Evolutionary conservation across 2,329 filamentous ascomycete genomes (phyloP), one percentile per base, ranked within the genome.

Genomic region (Atkinsonella hypoxylon): DNA sequence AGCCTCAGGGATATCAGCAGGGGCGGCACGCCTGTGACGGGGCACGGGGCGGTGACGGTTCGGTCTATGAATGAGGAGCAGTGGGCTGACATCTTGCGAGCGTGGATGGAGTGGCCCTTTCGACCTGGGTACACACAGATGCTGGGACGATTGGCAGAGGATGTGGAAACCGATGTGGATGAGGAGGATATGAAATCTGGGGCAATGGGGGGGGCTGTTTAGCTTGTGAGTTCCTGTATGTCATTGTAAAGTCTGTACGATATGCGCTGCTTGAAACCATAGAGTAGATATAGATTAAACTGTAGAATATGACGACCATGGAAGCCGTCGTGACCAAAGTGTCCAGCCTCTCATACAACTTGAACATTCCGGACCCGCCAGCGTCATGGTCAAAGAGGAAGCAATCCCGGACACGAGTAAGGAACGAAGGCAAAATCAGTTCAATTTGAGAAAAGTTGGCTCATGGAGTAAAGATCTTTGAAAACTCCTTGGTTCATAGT

Each of bases 71-170:
- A 75, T 42, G 62, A 70, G 56, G 58, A 61, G 13, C 81, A 85
- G 69, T 71, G 81, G 62, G 61, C 70, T 17, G 78, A 83, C 53
- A 65, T 87, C 15, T 54, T 81, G 4, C 70, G 77, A 55, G 74
- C 75, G 0, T 87, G 79, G 73, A 71, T 79, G 63, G 67, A 74
- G 47, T 88, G 83, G 83, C 82, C 82, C 0, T 86, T 85, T 56
- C 64, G 67, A 2, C 81, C 80, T 1, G 56, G 61, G 2, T 76
- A 75, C 54, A 43, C 62, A 6, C 68, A 77, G 52, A 63, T 81
- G 48, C 64, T 80, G n/a, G 65, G 66, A 5, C 67, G 74, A 26
- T 55, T 65, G 52, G 52, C 61, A n/a, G 66, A 68, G 8, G 66
- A 65, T 5, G 32, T 31, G 3, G 57, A 59, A 1, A 36, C 3